A percentile compares a stretch with the other conserved stretches of the same genome.
Evolutionary conservation across 495 filamentous ascomycete species (phyloP).

Genomic region (Aspergillus incahuasiensis): DNA sequence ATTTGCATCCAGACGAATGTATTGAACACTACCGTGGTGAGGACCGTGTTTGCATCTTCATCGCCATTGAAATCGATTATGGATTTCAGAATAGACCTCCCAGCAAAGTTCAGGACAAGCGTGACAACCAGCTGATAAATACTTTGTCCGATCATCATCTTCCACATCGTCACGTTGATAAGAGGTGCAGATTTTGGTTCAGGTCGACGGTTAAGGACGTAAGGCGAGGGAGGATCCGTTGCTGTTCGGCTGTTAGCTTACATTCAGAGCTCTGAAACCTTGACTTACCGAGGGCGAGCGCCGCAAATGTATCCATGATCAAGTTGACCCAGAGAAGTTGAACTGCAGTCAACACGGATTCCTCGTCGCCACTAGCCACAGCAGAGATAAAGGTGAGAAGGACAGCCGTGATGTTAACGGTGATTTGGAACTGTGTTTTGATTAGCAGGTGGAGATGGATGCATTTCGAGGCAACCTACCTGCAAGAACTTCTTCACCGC

Average conservation of each 20-base stretch:
- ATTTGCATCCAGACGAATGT: constrained; percentile 95
- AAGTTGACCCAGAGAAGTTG: constrained; percentile 90
- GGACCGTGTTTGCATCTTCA: constrained; percentile 13
- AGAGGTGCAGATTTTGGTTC: constrained; percentile 72
- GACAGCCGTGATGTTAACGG: constrained; percentile 87
- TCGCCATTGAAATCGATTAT: constrained; percentile 56
- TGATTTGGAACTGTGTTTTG: constrained; percentile 70
- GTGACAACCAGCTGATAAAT: constrained; percentile 81
- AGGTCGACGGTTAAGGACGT: constrained; percentile 68
- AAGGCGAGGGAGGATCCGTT: constrained; percentile 70
- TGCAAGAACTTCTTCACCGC: constrained; percentile 88
- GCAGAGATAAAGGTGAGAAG: constrained; percentile 79
- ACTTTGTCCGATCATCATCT: constrained; percentile 86
- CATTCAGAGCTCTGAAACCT: not conserved
- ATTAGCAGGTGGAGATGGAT: constrained; percentile 2
- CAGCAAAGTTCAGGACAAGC: constrained; percentile 72
- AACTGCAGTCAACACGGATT: constrained; percentile 76
- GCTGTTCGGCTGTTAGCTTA: constrained; percentile 34
- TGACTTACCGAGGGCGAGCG: constrained; percentile 61
- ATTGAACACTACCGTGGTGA: constrained; percentile 79
- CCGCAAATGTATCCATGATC: constrained; percentile 94
- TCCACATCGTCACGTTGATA: constrained; percentile 83
- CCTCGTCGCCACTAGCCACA: constrained; percentile 57
- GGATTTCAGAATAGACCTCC: constrained; percentile 50
- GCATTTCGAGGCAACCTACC: constrained; percentile 27